These are phyloP conservation scores for Penicillium hesseltinei DNA, from an alignment of 2,329 filamentous ascomycete genomes.

Conservation along the genomic window DNA sequence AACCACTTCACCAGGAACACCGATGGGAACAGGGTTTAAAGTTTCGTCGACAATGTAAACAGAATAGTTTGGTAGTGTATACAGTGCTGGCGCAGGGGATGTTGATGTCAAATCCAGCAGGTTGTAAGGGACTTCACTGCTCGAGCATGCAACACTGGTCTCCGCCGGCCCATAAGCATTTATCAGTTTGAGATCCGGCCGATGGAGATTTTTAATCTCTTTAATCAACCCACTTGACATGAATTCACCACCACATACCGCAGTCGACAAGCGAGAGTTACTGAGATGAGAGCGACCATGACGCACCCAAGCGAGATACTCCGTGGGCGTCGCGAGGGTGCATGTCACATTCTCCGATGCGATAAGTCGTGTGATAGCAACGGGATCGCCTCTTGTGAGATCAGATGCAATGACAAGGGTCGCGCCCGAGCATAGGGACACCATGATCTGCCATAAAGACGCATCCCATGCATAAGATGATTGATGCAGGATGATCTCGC, in stretches of 20 bases:
- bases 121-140: slow-evolving; percentile 21
- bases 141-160: slow-evolving; percentile 21
- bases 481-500: slow-evolving; percentile 23
- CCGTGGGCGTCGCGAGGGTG: slow-evolving; percentile 21
- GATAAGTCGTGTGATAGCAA: slow-evolving; percentile 20
- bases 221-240: slow-evolving; percentile 7
- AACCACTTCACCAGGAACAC: slow-evolving; percentile 45
- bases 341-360: slow-evolving; percentile 17
- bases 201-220: slow-evolving; percentile 15
- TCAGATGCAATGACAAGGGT: slow-evolving; percentile 17
- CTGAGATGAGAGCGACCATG: slow-evolving; percentile 10
- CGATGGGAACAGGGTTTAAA: slow-evolving; percentile 40
- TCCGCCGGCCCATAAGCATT: slow-evolving; percentile 34
- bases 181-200: slow-evolving; percentile 14
- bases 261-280: slow-evolving; percentile 6
- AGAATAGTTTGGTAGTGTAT: slow-evolving; percentile 38
- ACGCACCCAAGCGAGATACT: slow-evolving; percentile 19
- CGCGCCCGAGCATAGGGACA: slow-evolving; percentile 18
- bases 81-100: slow-evolving; percentile 11
- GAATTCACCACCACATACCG: slow-evolving; percentile 26
- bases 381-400: slow-evolving; percentile 15
- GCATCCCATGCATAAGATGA: slow-evolving; percentile 26
- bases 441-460: slow-evolving; percentile 22
- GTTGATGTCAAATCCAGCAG: neutral
- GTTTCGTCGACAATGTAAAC: slow-evolving; percentile 45